phyloP scores from a whole-genome alignment of 1,284 basidiomycete species.

The Ganoderma leucocontextum region DNA sequence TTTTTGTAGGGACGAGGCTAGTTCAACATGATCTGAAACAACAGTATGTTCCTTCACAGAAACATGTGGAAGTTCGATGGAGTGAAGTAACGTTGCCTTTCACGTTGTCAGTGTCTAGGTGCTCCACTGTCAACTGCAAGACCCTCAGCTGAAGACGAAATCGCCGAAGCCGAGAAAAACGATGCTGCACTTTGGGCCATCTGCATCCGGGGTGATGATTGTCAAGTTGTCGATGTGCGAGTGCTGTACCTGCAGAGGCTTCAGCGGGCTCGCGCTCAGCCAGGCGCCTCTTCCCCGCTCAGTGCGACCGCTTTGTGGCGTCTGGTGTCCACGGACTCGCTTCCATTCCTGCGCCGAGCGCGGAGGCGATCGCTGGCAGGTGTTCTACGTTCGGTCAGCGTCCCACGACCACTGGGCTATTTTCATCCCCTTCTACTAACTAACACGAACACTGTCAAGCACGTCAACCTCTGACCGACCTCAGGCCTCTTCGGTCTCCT shows the following conservation, averaged over 20 bases:
- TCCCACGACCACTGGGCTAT: neutral
- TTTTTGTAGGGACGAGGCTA: neutral
- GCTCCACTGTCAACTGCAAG: neutral
- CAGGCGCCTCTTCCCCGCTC: neutral
- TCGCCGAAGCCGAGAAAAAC: neutral
- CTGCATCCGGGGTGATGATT: neutral
- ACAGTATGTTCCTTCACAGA: neutral
- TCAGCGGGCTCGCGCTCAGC: too few relatives aligned
- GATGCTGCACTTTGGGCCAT: neutral
- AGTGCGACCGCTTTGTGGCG: neutral
- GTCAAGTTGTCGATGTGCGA: neutral
- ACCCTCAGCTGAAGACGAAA: neutral
- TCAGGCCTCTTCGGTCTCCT: neutral
- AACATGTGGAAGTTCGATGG: neutral
- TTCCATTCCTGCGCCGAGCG: neutral
- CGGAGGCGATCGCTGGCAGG: neutral
- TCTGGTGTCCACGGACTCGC: neutral
- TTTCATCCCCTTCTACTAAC: neutral
- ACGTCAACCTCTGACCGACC: slow-evolving; percentile 1
- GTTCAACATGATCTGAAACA: slow-evolving; percentile 5
- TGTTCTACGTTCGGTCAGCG: neutral
- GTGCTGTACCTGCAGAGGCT: neutral
- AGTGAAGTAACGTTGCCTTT: neutral
- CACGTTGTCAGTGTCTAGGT: neutral
- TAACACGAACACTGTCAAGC: neutral